phyloP scores from a whole-genome alignment of 208 protist species.

The Leptomonas pyrrhocoris region DNA sequence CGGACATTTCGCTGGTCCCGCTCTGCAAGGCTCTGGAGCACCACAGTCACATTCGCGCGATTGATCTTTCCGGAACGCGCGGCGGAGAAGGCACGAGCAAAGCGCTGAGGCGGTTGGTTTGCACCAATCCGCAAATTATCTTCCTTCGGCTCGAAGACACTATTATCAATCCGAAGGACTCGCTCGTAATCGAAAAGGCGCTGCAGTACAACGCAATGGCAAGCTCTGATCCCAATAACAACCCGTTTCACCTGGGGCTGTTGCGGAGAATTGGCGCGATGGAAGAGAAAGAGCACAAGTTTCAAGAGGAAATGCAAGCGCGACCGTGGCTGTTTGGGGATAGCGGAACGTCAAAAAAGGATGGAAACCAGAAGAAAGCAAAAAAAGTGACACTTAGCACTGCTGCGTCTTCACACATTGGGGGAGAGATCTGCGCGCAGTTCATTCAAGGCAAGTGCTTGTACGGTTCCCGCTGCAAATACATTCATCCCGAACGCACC shows the following conservation, averaged over 20 bases:
- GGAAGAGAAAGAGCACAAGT: conserved; percentile 72
- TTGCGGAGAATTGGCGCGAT: conserved; percentile 74
- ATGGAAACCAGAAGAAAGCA: conserved; percentile 15
- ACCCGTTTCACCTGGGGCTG: conserved; percentile 80
- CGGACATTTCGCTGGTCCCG: conserved; percentile 74
- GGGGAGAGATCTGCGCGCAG: conserved; percentile 50
- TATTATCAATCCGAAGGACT: conserved; percentile 51
- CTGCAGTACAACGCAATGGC: conserved; percentile 68
- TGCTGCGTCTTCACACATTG: conserved; percentile 39
- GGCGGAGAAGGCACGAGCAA: conserved; percentile 62
- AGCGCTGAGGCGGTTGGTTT: conserved; percentile 70
- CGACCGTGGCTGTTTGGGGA: conserved; percentile 60
- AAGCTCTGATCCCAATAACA: conserved; percentile 75
- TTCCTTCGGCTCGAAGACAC: conserved; percentile 76
- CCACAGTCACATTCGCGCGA: conserved; percentile 61
- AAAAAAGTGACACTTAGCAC: conserved; percentile 33
- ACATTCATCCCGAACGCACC: conserved; percentile 56
- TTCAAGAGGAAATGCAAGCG: conserved; percentile 59
- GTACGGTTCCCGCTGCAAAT: conserved; percentile 62
- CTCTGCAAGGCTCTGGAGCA: conserved; percentile 64
- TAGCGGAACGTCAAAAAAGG: not conserved
- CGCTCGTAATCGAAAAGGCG: conserved; percentile 62
- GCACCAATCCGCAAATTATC: conserved; percentile 77
- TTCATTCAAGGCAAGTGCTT: conserved; percentile 53
- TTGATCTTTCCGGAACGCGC: conserved; percentile 77